Evolutionary conservation across 129 eudicot genomes (phyloP).

Genomic region (Helianthus tuberosus): DNA sequence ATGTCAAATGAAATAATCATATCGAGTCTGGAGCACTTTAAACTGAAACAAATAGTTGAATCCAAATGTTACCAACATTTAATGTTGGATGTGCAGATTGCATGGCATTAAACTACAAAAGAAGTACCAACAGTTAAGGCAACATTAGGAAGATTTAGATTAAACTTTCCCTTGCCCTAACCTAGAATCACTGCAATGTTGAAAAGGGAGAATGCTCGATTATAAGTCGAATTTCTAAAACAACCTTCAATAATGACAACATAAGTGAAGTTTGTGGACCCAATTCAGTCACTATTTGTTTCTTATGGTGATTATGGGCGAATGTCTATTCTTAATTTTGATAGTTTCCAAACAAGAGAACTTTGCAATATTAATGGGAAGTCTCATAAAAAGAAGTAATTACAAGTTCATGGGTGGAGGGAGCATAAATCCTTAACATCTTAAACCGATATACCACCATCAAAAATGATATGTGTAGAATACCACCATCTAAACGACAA

Average conservation of each 20-base stretch:
- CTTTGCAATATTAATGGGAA: neutral
- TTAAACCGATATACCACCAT: neutral
- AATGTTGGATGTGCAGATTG: neutral
- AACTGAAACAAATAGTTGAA: neutral
- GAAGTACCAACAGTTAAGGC: neutral
- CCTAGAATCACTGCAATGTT: conserved; percentile 2
- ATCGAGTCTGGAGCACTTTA: neutral
- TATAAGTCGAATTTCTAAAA: neutral
- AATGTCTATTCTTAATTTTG: neutral
- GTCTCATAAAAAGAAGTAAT: conserved; percentile 10
- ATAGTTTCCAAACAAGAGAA: conserved; percentile 1
- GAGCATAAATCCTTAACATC: neutral
- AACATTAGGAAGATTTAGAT: conserved; percentile 2
- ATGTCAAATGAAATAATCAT: conserved; percentile 12
- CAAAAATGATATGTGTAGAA: neutral
- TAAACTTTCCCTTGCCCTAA: neutral
- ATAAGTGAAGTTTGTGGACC: conserved; percentile 13
- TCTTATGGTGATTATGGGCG: neutral
- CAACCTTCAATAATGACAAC: neutral
- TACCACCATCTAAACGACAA: conserved; percentile 2
- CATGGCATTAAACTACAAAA: neutral
- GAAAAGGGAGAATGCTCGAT: neutral
- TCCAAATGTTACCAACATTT: neutral
- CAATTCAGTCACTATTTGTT: neutral
- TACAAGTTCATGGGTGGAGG: neutral